phyloP scores from a whole-genome alignment of 352 stramenopile species.

The Globisporangium barbulae region DNA sequence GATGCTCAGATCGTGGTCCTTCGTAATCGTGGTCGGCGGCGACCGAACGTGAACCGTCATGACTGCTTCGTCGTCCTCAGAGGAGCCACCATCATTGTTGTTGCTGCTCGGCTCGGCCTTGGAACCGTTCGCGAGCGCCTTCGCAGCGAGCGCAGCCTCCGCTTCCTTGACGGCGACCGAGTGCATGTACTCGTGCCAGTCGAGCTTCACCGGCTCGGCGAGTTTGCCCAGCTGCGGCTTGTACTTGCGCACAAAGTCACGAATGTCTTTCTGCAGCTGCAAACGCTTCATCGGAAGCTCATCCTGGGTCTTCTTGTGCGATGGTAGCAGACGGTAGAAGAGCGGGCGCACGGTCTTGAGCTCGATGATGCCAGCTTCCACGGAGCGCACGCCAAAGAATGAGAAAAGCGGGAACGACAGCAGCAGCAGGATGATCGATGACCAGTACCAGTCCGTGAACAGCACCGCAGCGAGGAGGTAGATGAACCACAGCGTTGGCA shows the following conservation, averaged over 20 bases:
- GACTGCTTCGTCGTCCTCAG: slow-evolving; percentile 22
- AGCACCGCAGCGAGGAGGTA: slow-evolving; percentile 82
- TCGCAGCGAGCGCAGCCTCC: not conserved
- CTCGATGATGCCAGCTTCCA: slow-evolving; percentile 86
- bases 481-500: slow-evolving; percentile 84
- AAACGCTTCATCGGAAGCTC: slow-evolving; percentile 63
- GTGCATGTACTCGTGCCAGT: slow-evolving; percentile 87
- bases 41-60: slow-evolving; percentile 13
- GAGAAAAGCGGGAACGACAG: slow-evolving; percentile 86
- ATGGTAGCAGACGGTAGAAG: slow-evolving; percentile 76
- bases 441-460: slow-evolving; percentile 86
- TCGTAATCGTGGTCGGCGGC: slow-evolving; percentile 61
- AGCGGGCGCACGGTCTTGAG: slow-evolving; percentile 81
- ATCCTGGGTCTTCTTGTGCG: slow-evolving; percentile 79
- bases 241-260: slow-evolving; percentile 78
- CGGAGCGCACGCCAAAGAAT: slow-evolving; percentile 84
- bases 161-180: slow-evolving; percentile 36
- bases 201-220: slow-evolving; percentile 63
- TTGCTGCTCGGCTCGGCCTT: not conserved
- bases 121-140: slow-evolving; percentile 6
- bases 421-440: slow-evolving; percentile 72
- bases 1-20: slow-evolving; percentile 79
- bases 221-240: slow-evolving; percentile 53
- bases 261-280: slow-evolving; percentile 72
- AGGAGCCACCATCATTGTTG: not conserved